Percentiles rank a stretch among this genome's conserved stretches.
Evolutionary conservation across 768 basidiomycete genomes (phyloP).

Genomic region (Lepiota subincarnata): DNA sequence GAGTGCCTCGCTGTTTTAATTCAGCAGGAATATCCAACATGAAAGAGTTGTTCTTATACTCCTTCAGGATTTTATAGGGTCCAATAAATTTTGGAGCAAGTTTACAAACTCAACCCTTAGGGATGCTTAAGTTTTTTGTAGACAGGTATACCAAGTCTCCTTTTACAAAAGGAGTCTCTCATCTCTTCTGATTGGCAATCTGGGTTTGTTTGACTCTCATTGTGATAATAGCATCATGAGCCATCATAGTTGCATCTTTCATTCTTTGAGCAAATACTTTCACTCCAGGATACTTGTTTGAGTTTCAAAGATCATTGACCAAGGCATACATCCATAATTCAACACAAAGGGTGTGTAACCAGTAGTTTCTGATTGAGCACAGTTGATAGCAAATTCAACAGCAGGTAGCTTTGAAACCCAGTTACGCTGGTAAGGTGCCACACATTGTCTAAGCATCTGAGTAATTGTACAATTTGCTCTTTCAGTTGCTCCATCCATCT

Average conservation of each 20-base stretch:
- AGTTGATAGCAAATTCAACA: slow-evolving; percentile 13
- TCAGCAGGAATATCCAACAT: slow-evolving; percentile 13
- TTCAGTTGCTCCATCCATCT: slow-evolving; percentile 10
- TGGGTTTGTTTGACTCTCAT: slow-evolving; percentile 24
- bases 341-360: slow-evolving; percentile 9
- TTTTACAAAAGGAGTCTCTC: slow-evolving; percentile 13
- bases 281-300: slow-evolving; percentile 1
- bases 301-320: slow-evolving; percentile 9
- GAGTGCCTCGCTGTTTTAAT: slow-evolving; percentile 19
- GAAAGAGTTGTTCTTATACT: slow-evolving; percentile 18
- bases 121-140: slow-evolving; percentile 27
- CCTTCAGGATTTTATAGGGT: slow-evolving; percentile 16
- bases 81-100: slow-evolving; percentile 21
- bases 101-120: slow-evolving; percentile 20
- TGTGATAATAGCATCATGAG: slow-evolving; percentile 35
- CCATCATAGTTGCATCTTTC: slow-evolving; percentile 19
- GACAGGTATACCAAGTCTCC: slow-evolving; percentile 28
- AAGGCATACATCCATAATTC: slow-evolving; percentile 6
- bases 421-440: background rate
- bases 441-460: slow-evolving; percentile 12
- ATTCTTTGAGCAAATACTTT: slow-evolving; percentile 11
- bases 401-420: slow-evolving; percentile 12
- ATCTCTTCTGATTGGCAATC: slow-evolving; percentile 23
- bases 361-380: slow-evolving; percentile 2
- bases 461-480: slow-evolving; percentile 9